phyloP scores from a whole-genome alignment of 345 rosid species.

The Sisymbrium irio region DNA sequence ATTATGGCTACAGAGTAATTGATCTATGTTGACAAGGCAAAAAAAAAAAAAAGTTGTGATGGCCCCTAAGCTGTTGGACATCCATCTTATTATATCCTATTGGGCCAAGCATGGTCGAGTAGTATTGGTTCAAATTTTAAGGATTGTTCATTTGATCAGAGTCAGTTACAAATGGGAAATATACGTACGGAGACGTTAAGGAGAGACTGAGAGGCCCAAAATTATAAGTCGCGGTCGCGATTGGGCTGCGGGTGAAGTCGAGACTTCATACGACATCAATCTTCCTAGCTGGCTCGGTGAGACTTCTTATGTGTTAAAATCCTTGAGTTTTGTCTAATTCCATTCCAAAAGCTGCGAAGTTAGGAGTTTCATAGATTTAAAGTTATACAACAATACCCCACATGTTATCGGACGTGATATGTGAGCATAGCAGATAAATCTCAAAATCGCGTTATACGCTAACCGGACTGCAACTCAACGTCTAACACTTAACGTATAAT shows the following conservation, averaged over 20 bases:
- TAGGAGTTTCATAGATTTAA: background rate
- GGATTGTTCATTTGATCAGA: background rate
- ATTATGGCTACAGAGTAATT: background rate
- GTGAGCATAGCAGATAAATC: background rate
- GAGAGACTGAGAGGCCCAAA: background rate
- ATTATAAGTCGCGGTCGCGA: background rate
- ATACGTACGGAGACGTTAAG: background rate
- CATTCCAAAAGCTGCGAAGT: background rate
- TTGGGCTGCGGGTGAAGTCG: background rate
- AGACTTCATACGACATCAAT: background rate
- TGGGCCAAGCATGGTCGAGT: slow-evolving; percentile 13
- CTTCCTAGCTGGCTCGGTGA: background rate
- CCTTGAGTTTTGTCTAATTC: background rate
- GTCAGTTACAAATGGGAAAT: background rate
- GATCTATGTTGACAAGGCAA: background rate
- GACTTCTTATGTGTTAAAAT: background rate
- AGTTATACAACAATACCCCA: background rate
- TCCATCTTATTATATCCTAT: background rate
- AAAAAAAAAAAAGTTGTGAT: background rate
- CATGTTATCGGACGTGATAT: background rate
- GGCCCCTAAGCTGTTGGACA: background rate
- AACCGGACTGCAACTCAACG: no score
- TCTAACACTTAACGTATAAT: no score
- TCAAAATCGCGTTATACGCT: no score
- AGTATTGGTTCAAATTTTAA: background rate